Conservation (phyloP, 108 stramenopile species). For the Discostella stelligeroides region DNA sequence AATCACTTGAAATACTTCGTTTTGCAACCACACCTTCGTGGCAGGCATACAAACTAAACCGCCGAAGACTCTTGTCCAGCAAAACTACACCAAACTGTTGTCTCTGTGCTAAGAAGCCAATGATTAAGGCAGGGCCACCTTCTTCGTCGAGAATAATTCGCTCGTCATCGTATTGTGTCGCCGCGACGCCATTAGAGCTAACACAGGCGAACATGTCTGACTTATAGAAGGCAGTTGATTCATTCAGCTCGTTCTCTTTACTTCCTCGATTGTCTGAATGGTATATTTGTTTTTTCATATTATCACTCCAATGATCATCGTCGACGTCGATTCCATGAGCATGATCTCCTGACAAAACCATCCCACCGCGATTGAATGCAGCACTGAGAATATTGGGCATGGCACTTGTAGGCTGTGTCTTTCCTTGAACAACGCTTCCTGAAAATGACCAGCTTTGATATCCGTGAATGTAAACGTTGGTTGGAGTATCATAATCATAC, state of each 20-base stretch:
- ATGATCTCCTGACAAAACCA: slow-evolving; percentile 26
- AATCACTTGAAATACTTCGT: slow-evolving; percentile 61
- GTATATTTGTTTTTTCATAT: slow-evolving; percentile 1
- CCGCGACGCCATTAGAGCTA: slow-evolving; percentile 54
- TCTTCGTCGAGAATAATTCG: slow-evolving; percentile 69
- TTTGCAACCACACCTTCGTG: slow-evolving; percentile 61
- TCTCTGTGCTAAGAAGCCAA: slow-evolving; percentile 88
- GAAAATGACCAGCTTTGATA: slow-evolving; percentile 89
- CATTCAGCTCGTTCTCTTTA: slow-evolving; percentile 24
- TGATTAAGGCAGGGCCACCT: slow-evolving; percentile 84
- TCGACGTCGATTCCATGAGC: slow-evolving; percentile 7
- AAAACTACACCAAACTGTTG: slow-evolving; percentile 81
- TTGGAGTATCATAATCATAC: slow-evolving; percentile 50
- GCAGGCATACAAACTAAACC: slow-evolving; percentile 70
- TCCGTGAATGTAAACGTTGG: slow-evolving; percentile 84
- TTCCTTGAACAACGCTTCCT: slow-evolving; percentile 73
- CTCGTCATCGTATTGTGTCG: slow-evolving; percentile 28
- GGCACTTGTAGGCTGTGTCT: slow-evolving; percentile 73
- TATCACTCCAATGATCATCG: slow-evolving; percentile 24
- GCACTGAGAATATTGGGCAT: slow-evolving; percentile 72
- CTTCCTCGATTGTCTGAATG: background rate
- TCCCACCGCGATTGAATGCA: slow-evolving; percentile 80
- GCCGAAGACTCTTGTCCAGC: slow-evolving; percentile 57
- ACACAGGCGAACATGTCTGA: slow-evolving; percentile 88
- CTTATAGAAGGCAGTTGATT: slow-evolving; percentile 56